phyloP scores from a whole-genome alignment of 1,284 basidiomycete species.

The Trichosporon inkin region DNA sequence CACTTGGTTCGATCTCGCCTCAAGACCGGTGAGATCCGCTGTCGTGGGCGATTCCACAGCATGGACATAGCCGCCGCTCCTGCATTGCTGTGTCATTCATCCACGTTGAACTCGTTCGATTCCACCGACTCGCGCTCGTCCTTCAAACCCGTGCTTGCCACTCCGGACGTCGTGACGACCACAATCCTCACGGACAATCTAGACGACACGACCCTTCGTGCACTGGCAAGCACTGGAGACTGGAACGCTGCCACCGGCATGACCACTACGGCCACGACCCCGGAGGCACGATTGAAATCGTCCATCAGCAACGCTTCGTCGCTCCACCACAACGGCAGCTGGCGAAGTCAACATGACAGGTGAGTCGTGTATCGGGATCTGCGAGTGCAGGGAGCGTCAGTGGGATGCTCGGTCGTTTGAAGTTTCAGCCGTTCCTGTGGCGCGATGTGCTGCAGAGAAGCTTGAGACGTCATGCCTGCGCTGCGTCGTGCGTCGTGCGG shows the following conservation, averaged over 20 bases:
- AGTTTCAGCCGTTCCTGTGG: slow-evolving; percentile 8
- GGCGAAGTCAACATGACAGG: slow-evolving; percentile 38
- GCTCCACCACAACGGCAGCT: slow-evolving; percentile 25
- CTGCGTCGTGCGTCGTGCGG: no score
- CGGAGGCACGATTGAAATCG: slow-evolving; percentile 5
- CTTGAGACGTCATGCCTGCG: slow-evolving; percentile 2
- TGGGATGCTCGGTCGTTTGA: background rate
- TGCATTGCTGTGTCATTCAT: background rate
- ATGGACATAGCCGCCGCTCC: background rate
- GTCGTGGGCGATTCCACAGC: background rate
- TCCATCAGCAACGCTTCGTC: slow-evolving; percentile 6
- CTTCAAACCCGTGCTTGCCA: slow-evolving; percentile 14
- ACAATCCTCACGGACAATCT: background rate
- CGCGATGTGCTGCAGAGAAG: background rate
- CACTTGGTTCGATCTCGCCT: background rate
- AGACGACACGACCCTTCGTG: background rate
- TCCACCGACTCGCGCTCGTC: slow-evolving; percentile 2
- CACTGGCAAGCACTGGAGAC: slow-evolving; percentile 1
- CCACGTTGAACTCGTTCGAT: slow-evolving; percentile 2
- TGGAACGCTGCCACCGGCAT: slow-evolving; percentile 6
- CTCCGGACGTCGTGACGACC: background rate
- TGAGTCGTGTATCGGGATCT: slow-evolving; percentile 27
- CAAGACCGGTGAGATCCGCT: background rate
- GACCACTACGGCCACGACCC: slow-evolving; percentile 2
- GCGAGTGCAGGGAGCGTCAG: background rate